Evolutionary conservation across 768 basidiomycete genomes (phyloP), one percentile per base, ranked within the genome.

Genomic region (Terana coerulea): DNA sequence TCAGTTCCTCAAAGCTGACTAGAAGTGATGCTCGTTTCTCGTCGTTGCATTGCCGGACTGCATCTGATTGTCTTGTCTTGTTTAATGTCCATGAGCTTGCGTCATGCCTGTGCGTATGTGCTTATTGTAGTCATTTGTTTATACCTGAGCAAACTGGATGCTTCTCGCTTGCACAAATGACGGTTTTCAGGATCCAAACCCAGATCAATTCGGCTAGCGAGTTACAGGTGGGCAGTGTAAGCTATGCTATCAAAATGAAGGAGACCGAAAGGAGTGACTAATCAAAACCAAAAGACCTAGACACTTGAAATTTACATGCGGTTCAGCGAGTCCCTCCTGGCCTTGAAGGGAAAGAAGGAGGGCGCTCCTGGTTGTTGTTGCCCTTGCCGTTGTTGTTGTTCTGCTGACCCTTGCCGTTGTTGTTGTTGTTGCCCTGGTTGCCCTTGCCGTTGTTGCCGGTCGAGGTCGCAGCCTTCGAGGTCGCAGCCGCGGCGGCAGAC

Each of bases 401-500:
- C n/a, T n/a, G n/a, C n/a, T n/a, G n/a, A n/a, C n/a, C 45, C 45
- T 46, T 46, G 45, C 19, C 30, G 17, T 29, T 30, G 26, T 43
- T 43, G 29, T 15, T 17, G 28, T 49, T 49, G 49, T 5, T 10
- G 49, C 10, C 15, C 28, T 15, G 12, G 35, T 37, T n/a, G 35
- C 11, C 26, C 37, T 19, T 6, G 21, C 26, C 36, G 17, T 39
- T 5, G 8, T 39, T 10, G 10, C 28, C 19, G 12, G 35, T 37
- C 17, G 35, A 9, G 19, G 49, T 19, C 5, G 44, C 37, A 28
- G 43, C 24, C n/a, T 31, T 36, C 17, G 48, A 37, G 40, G 25
- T n/a, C 21, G 49, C 37, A 45, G 45, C 45, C 29, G 47, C 52
- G 8, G 51, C 58, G 10, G 46, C 41, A 2, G 54, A 49, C 10